phyloP scores from a whole-genome alignment of 179 eudicot species.

The Beta macrorhiza region DNA sequence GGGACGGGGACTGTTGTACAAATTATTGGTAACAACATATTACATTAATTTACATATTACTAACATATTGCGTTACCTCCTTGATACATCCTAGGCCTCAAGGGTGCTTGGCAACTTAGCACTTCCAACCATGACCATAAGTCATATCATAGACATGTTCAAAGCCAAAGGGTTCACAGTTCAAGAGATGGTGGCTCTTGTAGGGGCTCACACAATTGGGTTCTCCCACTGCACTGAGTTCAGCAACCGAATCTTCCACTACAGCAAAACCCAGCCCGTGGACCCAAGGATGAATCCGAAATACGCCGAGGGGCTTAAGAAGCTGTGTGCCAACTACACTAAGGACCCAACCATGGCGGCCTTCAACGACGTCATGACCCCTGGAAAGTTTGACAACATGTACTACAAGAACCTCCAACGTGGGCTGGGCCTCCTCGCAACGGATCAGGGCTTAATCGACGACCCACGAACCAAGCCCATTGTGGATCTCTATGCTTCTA shows the following conservation, averaged over 20 bases:
- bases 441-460: constrained; percentile 39
- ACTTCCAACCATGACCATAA: constrained; percentile 40
- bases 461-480: constrained; percentile 41
- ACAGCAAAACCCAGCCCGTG: constrained; percentile 20
- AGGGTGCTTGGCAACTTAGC: constrained; percentile 40
- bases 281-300: constrained; percentile 44
- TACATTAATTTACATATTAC: no score
- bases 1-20: no score
- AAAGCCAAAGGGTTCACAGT: constrained; percentile 37
- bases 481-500: constrained; percentile 39
- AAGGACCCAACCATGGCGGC: constrained; percentile 45
- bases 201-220: constrained; percentile 51
- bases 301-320: constrained; percentile 35
- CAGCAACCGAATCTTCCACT: constrained; percentile 40
- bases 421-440: constrained; percentile 40
- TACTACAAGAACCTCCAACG: constrained; percentile 40
- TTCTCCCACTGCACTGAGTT: constrained; percentile 48
- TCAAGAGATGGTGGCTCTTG: constrained; percentile 45
- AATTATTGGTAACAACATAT: no score
- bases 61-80: not conserved
- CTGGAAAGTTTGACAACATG: constrained; percentile 55
- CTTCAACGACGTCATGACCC: constrained; percentile 51
- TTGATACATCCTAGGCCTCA: constrained; percentile 27
- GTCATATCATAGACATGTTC: constrained; percentile 37
- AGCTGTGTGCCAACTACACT: constrained; percentile 43